Percentiles rank a stretch among this genome's conserved stretches.
phyloP scores from a whole-genome alignment of 2,329 filamentous ascomycete species.

The Venturia carpophila region DNA sequence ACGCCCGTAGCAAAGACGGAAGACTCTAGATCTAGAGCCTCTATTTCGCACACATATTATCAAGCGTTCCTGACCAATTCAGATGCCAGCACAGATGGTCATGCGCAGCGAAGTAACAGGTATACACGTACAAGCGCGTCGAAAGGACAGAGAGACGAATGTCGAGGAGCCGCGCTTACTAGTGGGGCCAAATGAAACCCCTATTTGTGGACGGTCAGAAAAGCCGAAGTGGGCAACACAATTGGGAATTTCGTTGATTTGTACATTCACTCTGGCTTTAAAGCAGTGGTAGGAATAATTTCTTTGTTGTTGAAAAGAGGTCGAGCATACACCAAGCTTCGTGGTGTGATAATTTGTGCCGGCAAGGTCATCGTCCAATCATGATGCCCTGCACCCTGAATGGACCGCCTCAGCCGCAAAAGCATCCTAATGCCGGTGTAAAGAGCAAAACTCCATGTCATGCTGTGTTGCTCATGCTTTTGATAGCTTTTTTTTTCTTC shows the following conservation, averaged over 20 bases:
- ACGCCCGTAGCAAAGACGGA: neutral
- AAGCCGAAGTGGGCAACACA: neutral
- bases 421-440: neutral
- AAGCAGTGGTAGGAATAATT: neutral
- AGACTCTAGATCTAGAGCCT: neutral
- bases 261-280: neutral
- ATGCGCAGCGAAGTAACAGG: neutral
- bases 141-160: slow-evolving; percentile 9
- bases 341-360: neutral
- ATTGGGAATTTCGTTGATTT: neutral
- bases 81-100: neutral
- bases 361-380: neutral
- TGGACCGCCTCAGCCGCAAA: neutral
- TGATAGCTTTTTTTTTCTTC: neutral
- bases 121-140: neutral
- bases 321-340: no score
- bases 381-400: neutral
- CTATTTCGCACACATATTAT: neutral
- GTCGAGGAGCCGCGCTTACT: neutral
- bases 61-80: neutral
- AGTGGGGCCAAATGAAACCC: neutral
- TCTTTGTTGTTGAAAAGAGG: no score
- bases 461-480: no score
- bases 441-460: neutral
- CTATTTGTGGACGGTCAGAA: neutral